Conservation (phyloP, 1,139 yeast species). For the Candida sanyaensis region DNA sequence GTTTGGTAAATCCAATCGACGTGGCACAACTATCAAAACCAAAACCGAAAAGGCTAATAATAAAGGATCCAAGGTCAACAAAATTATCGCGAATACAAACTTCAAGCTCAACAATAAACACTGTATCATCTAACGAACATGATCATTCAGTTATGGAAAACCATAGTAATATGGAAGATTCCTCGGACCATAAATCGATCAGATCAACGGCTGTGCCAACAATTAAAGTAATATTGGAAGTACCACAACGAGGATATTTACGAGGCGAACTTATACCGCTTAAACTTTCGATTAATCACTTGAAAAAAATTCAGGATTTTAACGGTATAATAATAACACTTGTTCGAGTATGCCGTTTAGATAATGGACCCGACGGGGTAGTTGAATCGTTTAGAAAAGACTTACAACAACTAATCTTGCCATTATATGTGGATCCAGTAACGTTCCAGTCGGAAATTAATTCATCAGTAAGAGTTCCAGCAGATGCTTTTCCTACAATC, state of each 20-base stretch:
- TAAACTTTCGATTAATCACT: conserved; percentile 64
- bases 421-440: conserved; percentile 75
- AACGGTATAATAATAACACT: conserved; percentile 79
- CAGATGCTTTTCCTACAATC: conserved; percentile 85
- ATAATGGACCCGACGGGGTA: conserved; percentile 62
- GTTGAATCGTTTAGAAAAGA: conserved; percentile 85
- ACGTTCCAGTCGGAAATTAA: conserved; percentile 59
- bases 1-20: conserved; percentile 72
- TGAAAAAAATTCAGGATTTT: conserved; percentile 69
- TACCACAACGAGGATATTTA: conserved; percentile 70
- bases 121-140: conserved; percentile 30
- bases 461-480: conserved; percentile 71
- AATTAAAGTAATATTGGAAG: conserved; percentile 57
- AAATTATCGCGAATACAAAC: conserved; percentile 48
- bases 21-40: conserved; percentile 67
- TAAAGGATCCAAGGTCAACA: conserved; percentile 46
- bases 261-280: conserved; percentile 81
- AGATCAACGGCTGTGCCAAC: conserved; percentile 17
- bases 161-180: conserved; percentile 2
- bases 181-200: conserved; percentile 4
- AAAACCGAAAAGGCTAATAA: conserved; percentile 63
- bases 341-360: conserved; percentile 78
- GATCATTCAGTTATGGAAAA: not conserved
- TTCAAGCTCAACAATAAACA: conserved; percentile 52
- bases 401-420: conserved; percentile 73